These are phyloP conservation scores for Luffa aegyptiaca DNA, from an alignment of 306 rosid species.

Conservation along the genomic window DNA sequence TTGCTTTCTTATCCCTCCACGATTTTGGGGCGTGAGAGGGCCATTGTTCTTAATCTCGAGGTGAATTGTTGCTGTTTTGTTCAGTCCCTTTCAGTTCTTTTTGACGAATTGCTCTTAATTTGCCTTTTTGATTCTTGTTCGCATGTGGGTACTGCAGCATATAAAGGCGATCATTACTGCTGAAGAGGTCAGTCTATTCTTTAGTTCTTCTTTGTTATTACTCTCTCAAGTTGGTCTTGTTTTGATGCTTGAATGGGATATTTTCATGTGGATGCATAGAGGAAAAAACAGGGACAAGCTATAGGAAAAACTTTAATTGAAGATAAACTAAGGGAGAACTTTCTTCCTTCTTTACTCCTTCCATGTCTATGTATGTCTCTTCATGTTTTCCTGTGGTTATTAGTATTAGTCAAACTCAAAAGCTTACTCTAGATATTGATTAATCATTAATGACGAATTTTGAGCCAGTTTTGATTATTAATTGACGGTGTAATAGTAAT, in stretches of 20 bases:
- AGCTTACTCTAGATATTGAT: neutral
- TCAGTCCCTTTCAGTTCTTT: neutral
- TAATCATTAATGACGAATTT: neutral
- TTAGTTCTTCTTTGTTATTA: neutral
- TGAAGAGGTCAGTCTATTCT: conserved; percentile 60
- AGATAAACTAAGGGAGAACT: neutral
- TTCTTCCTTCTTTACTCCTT: neutral
- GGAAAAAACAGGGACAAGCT: neutral
- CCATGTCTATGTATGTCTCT: neutral
- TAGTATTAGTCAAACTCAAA: neutral
- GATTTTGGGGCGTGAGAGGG: conserved; percentile 81
- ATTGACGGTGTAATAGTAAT: neutral
- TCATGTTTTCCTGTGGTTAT: neutral
- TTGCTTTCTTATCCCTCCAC: conserved; percentile 81
- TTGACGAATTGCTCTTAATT: neutral
- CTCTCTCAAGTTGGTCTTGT: neutral
- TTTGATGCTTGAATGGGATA: neutral
- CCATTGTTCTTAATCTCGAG: conserved; percentile 94
- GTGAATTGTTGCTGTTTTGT: conserved; percentile 8
- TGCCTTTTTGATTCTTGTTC: conserved; percentile 7
- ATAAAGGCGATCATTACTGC: conserved; percentile 94
- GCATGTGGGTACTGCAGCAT: conserved; percentile 47
- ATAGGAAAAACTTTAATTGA: neutral
- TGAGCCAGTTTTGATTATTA: neutral
- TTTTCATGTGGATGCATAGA: neutral